Evolutionary conservation across 2,329 filamentous ascomycete species (phyloP).

Genomic region (Elsinoe ampelina): DNA sequence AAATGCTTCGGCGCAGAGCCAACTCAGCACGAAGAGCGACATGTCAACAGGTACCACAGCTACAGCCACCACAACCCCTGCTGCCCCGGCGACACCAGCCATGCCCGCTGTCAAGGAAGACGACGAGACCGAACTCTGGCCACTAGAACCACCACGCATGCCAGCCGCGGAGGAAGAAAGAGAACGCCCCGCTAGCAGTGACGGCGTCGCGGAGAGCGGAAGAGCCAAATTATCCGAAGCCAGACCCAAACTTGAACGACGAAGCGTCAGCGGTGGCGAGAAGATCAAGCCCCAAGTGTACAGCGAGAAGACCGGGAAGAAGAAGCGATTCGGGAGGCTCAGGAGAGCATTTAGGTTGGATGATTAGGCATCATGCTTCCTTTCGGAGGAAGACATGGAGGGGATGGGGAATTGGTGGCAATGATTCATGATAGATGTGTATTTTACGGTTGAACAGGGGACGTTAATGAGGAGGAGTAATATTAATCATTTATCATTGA

Average conservation of each 20-base stretch:
- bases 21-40: background rate
- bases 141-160: constrained; percentile 21
- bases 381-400: background rate
- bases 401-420: background rate
- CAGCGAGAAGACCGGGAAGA: constrained; percentile 34
- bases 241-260: constrained; percentile 25
- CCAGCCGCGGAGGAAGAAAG: constrained; percentile 15
- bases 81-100: background rate
- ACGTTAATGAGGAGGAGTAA: background rate
- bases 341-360: constrained; percentile 56
- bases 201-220: constrained; percentile 24
- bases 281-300: constrained; percentile 18
- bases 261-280: constrained; percentile 21
- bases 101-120: constrained; percentile 11
- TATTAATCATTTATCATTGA: background rate
- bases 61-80: background rate
- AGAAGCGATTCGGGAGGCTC: constrained; percentile 60
- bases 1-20: background rate
- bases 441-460: background rate
- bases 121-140: constrained; percentile 26
- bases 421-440: constrained; percentile 3
- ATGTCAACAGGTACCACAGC: background rate
- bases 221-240: constrained; percentile 18
- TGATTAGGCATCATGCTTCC: constrained; percentile 33
- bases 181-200: constrained; percentile 25